Evolutionary conservation across 139 green algal genomes (phyloP).

Genomic region (Tetradesmus obliquus): DNA sequence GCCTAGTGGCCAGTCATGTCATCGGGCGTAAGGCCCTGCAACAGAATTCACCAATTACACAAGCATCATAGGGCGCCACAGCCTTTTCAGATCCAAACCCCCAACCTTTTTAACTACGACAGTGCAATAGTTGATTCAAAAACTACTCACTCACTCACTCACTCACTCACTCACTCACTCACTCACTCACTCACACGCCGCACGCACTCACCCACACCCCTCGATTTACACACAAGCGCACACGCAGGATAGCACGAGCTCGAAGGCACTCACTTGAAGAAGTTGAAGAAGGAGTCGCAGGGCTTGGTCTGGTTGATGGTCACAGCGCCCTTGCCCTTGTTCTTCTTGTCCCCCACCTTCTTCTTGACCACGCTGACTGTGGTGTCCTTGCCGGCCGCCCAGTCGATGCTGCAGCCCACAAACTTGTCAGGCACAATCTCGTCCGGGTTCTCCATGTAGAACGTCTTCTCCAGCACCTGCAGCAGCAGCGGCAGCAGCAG

Average conservation of each 20-base stretch:
- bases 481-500: not conserved
- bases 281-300: conserved; percentile 81
- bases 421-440: conserved; percentile 83
- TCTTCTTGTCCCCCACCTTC: conserved; percentile 65
- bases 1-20: not conserved
- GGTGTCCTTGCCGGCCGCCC: conserved; percentile 71
- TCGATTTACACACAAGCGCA: too few relatives aligned
- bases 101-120: too few relatives aligned
- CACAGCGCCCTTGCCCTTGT: conserved; percentile 7
- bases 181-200: too few relatives aligned
- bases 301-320: conserved; percentile 52
- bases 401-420: conserved; percentile 72
- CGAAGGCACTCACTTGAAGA: conserved; percentile 59
- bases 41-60: conserved; percentile 3
- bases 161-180: too few relatives aligned
- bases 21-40: not conserved
- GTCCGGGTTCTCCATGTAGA: conserved; percentile 83
- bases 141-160: too few relatives aligned
- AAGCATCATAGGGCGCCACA: not conserved
- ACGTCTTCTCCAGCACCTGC: conserved; percentile 75
- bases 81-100: too few relatives aligned
- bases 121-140: too few relatives aligned
- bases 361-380: conserved; percentile 73
- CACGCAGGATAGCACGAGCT: too few relatives aligned
- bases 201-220: too few relatives aligned